These are phyloP conservation scores for Podospora comata DNA, from an alignment of 495 filamentous ascomycete genomes.

Conservation along the genomic window DNA sequence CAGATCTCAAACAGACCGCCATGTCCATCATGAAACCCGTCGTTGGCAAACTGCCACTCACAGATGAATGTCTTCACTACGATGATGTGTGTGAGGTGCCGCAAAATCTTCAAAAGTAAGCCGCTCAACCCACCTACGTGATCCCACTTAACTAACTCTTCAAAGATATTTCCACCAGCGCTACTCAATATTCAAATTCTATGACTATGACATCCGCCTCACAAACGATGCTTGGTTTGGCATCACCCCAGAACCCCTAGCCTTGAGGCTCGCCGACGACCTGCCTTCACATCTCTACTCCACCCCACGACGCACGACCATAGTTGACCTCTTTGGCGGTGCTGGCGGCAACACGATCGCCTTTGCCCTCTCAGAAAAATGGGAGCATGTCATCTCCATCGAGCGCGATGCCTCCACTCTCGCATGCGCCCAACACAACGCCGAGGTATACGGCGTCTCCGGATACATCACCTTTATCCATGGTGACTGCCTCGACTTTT, in stretches of 20 bases:
- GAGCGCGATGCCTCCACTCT: slow-evolving; percentile 76
- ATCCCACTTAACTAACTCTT: neutral
- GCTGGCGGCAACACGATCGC: slow-evolving; percentile 95
- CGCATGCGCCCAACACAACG: slow-evolving; percentile 89
- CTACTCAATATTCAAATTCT: slow-evolving; percentile 75
- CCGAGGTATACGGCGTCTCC: slow-evolving; percentile 76
- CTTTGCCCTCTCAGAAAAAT: slow-evolving; percentile 73
- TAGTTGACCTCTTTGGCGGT: slow-evolving; percentile 88
- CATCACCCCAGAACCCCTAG: slow-evolving; percentile 77
- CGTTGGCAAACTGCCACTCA: slow-evolving; percentile 41
- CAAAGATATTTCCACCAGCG: slow-evolving; percentile 84
- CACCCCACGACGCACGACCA: slow-evolving; percentile 42
- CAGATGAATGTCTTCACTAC: slow-evolving; percentile 63
- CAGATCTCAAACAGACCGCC: neutral
- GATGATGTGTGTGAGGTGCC: slow-evolving; percentile 58
- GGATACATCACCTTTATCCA: slow-evolving; percentile 75
- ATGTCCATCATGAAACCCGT: slow-evolving; percentile 13
- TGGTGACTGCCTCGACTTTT: slow-evolving; percentile 71
- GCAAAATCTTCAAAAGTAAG: slow-evolving; percentile 26
- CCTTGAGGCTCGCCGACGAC: slow-evolving; percentile 59
- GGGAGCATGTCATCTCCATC: slow-evolving; percentile 79
- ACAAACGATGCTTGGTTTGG: slow-evolving; percentile 95
- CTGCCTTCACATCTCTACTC: slow-evolving; percentile 45
- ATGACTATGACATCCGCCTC: slow-evolving; percentile 82
- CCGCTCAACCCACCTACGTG: neutral